Percentiles rank a stretch among this genome's conserved stretches.
phyloP scores from a whole-genome alignment of 352 stramenopile species.

The Globisporangium parvum region DNA sequence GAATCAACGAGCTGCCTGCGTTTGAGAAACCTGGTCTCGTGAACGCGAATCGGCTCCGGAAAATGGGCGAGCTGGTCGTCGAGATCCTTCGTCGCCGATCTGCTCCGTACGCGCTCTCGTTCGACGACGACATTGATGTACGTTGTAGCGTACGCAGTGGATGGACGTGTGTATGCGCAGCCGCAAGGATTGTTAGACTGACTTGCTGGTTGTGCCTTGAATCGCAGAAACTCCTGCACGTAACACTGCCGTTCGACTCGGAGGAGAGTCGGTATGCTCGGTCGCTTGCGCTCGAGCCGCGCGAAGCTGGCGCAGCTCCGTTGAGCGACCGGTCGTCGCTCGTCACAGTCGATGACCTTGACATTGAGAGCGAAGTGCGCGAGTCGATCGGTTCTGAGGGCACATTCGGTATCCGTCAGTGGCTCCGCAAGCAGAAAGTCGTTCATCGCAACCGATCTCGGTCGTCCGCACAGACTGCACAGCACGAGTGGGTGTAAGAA shows the following conservation, averaged over 20 bases:
- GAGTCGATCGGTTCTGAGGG: slow-evolving; percentile 70
- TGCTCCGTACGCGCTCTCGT: slow-evolving; percentile 53
- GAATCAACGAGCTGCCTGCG: slow-evolving; percentile 70
- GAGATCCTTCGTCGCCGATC: slow-evolving; percentile 77
- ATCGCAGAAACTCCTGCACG: slow-evolving; percentile 57
- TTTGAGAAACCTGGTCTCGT: slow-evolving; percentile 63
- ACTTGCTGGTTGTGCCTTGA: neutral
- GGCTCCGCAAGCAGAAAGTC: slow-evolving; percentile 80
- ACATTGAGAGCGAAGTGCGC: slow-evolving; percentile 73
- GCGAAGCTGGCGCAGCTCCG: slow-evolving; percentile 57
- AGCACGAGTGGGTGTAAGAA: slow-evolving; percentile 77
- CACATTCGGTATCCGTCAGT: slow-evolving; percentile 75
- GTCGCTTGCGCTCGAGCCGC: slow-evolving; percentile 67
- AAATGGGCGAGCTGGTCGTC: slow-evolving; percentile 66
- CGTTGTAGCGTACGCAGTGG: slow-evolving; percentile 7
- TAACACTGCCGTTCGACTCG: slow-evolving; percentile 55
- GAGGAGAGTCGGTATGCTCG: slow-evolving; percentile 76
- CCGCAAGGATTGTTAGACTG: neutral
- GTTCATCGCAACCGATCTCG: slow-evolving; percentile 71
- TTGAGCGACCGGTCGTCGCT: slow-evolving; percentile 50
- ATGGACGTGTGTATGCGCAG: neutral
- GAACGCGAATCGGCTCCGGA: slow-evolving; percentile 65
- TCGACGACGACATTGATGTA: slow-evolving; percentile 57
- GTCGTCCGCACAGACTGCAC: slow-evolving; percentile 35
- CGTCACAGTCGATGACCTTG: slow-evolving; percentile 47